A percentile compares a stretch with the other conserved stretches of the same genome.
Conservation (phyloP, 352 stramenopile species). For the Nothophytophthora sp. region DNA sequence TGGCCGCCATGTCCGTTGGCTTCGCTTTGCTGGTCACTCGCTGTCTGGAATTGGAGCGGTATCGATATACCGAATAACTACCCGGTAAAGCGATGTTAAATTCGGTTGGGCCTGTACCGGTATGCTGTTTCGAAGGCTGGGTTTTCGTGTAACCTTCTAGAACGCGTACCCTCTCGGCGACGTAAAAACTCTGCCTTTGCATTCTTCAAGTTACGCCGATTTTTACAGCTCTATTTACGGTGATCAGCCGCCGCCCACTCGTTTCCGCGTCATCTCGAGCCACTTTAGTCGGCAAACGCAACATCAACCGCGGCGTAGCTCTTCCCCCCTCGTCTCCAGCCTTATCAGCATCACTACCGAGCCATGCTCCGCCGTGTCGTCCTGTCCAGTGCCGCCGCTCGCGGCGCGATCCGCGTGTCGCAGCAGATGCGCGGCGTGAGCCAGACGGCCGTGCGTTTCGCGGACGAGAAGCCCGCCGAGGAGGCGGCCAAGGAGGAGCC, state of each 20-base stretch:
- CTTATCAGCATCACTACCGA: no score
- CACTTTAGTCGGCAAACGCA: no score
- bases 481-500: slow-evolving; percentile 17
- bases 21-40: no score
- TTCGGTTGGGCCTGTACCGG: no score
- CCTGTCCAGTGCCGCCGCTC: slow-evolving; percentile 41
- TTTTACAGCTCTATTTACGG: background rate
- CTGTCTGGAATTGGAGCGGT: no score
- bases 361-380: slow-evolving; percentile 68
- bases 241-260: background rate
- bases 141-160: background rate
- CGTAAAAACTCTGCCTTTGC: background rate
- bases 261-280: no score
- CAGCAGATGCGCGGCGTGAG: slow-evolving; percentile 55
- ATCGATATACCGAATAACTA: no score
- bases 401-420: slow-evolving; percentile 30
- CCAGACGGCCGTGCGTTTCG: slow-evolving; percentile 35
- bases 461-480: slow-evolving; percentile 53
- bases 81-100: no score
- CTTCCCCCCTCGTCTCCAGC: background rate
- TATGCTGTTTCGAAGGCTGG: no score
- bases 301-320: background rate
- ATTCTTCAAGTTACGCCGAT: background rate
- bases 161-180: background rate
- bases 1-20: no score